Evolutionary conservation across 768 basidiomycete species (phyloP).

Genomic region (Filobasidium wieringae): DNA sequence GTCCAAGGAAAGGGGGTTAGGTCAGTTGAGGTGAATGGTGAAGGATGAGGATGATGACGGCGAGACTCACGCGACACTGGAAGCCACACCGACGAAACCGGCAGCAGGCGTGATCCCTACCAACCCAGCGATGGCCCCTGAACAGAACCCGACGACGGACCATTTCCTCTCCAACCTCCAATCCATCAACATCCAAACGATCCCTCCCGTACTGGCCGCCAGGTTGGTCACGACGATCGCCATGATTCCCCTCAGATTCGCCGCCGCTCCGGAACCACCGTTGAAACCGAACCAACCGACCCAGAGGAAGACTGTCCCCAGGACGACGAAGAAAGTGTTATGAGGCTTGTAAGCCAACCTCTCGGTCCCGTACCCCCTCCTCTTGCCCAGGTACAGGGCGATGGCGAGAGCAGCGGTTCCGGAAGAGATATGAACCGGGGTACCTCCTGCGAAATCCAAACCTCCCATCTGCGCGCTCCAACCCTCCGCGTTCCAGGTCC

Average conservation of each 20-base stretch:
- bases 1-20: not conserved
- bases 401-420: conserved; percentile 76
- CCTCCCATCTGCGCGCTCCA: conserved; percentile 70
- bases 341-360: conserved; percentile 60
- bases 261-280: conserved; percentile 71
- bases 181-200: conserved; percentile 66
- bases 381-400: conserved; percentile 72
- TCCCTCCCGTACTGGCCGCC: conserved; percentile 61
- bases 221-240: conserved; percentile 85
- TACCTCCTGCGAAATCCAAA: conserved; percentile 70
- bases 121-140: conserved; percentile 62
- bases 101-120: conserved; percentile 82
- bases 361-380: conserved; percentile 48
- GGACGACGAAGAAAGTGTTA: conserved; percentile 68
- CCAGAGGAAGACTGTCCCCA: conserved; percentile 78
- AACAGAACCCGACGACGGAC: conserved; percentile 86
- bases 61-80: conserved; percentile 25
- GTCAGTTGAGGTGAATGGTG: not conserved
- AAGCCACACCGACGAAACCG: conserved; percentile 68
- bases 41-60: not conserved
- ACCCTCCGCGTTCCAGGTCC: conserved; percentile 55
- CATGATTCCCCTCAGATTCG: conserved; percentile 58
- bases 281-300: conserved; percentile 81
- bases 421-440: conserved; percentile 27
- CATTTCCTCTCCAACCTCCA: conserved; percentile 67